Evolutionary conservation across 176 grass and related monocot species (phyloP), one percentile per base, ranked within the genome.

Genomic region (Triticum timopheevii): DNA sequence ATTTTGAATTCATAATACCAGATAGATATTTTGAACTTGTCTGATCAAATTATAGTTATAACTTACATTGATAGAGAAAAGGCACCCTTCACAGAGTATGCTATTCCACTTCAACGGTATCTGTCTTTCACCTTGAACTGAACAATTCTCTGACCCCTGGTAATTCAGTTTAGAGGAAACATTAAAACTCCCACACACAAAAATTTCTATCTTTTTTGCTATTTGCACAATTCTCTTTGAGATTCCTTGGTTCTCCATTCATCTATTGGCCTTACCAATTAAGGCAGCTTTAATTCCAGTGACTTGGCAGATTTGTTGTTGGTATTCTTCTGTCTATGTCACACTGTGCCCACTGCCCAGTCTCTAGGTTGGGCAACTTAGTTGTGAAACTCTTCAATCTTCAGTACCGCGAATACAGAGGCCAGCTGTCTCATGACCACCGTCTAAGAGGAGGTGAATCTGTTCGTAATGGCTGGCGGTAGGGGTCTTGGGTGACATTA

Each of bases 1-100:
- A 3, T 31, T 71, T 78, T 69, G 33, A 23, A 16, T 35, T 78
- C 24, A 56, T 22, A 59, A 39, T 11, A 44, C 6, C 62, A 47
- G 8, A 70, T 59, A 76, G 35, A 44, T 68, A 0, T 19, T 35
- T 61, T 71, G 27, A 80, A 65, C 78, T 80, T 33, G 31, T 49
- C 15, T 67, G 79, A 66, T 81, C 61, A 40, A 80, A 15, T 44
- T 47, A 34, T 80, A 86, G 45, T 30, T 28, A 61, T 44, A 19
- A 71, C 78, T 12, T 62, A 65, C 63, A 2, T 65, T 15, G 63
- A 65, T 30, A 61, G 52, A 38, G 22, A 80, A 64, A 80, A 79
- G 12, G 0, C 10, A 34, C 1, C 12, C 58, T 80, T 44, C 0
- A 1, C 59, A 64, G 56, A 45, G 50, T 40, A 49, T 22, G 19